Conservation (phyloP, 768 basidiomycete species). For the Lentinula sp. region DNA sequence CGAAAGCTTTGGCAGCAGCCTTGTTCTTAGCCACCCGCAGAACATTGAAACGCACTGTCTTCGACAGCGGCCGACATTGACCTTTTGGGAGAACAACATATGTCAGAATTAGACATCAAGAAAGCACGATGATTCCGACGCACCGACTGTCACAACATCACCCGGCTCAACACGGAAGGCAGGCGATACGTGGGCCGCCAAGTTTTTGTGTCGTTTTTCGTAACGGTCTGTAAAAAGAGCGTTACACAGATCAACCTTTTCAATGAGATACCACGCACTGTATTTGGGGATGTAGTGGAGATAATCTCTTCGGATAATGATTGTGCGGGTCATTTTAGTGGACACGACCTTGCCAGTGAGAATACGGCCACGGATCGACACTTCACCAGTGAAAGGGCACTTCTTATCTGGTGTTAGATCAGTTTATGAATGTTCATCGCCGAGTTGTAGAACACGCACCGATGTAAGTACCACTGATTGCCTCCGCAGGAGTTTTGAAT, state of each 20-base stretch:
- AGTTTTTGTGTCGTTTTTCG: conserved; percentile 98
- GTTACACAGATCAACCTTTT: neutral
- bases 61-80: conserved; percentile 98
- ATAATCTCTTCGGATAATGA: conserved; percentile 93
- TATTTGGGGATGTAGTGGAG: conserved; percentile 98
- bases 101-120: conserved; percentile 6
- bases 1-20: conserved; percentile 85
- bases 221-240: conserved; percentile 69
- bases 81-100: conserved; percentile 35
- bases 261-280: conserved; percentile 49
- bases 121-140: conserved; percentile 23
- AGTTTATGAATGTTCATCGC: neutral
- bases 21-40: conserved; percentile 92
- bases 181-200: conserved; percentile 94
- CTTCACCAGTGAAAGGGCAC: conserved; percentile 95
- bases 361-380: conserved; percentile 99
- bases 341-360: conserved; percentile 96
- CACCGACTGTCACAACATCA: conserved; percentile 92
- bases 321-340: conserved; percentile 98
- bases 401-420: conserved; percentile 76
- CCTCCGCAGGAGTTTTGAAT: conserved; percentile 94
- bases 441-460: conserved; percentile 46
- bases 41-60: conserved; percentile 99
- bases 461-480: conserved; percentile 94
- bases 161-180: conserved; percentile 98